Percentiles rank a stretch among this genome's conserved stretches.
Conservation (phyloP, 2,329 filamentous ascomycete genomes). For the Phialophora expanda region DNA sequence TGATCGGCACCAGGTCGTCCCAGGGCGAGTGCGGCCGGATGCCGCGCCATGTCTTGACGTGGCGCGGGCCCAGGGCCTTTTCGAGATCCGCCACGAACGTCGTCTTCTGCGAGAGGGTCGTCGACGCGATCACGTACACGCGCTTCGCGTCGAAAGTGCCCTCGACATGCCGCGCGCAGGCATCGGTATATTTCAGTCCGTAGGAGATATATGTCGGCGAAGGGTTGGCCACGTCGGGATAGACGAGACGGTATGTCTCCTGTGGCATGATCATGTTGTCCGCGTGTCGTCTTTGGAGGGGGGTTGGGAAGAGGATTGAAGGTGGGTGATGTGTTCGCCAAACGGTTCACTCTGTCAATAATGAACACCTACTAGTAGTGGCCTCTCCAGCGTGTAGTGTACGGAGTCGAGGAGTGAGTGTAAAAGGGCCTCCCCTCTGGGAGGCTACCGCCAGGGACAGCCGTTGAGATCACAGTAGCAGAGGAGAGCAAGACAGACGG, state of each 20-base stretch:
- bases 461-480: too few species aligned
- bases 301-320: background rate
- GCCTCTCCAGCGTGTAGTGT: background rate
- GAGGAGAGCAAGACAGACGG: background rate
- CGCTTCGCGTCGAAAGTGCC: background rate
- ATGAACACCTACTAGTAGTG: background rate
- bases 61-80: background rate
- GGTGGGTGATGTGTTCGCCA: too few species aligned
- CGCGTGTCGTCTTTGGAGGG: background rate
- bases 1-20: background rate
- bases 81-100: background rate
- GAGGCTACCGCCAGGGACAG: background rate
- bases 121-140: background rate
- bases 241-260: background rate
- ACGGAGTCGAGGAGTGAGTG: background rate
- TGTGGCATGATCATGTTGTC: background rate
- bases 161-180: background rate
- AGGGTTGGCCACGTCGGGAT: background rate
- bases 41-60: background rate
- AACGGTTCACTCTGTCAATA: too few species aligned
- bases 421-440: background rate
- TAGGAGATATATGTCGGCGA: background rate
- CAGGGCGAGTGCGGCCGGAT: background rate
- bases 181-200: background rate
- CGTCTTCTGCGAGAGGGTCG: background rate